These are phyloP conservation scores for Phialophora verrucosa DNA, from an alignment of 2,329 filamentous ascomycete genomes.

Conservation along the genomic window DNA sequence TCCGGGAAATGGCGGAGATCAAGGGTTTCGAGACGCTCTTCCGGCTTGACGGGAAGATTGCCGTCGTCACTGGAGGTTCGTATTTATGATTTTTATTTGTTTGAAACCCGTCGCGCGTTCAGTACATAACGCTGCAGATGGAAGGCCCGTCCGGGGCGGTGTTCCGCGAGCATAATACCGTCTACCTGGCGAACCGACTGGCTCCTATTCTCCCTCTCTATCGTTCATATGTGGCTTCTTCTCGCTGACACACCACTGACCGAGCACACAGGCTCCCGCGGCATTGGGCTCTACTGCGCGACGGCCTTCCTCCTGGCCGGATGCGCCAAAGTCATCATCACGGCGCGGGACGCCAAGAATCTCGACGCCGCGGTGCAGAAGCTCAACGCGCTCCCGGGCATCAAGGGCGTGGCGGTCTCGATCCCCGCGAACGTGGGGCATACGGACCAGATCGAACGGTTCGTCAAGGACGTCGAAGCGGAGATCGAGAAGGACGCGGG, in stretches of 20 bases:
- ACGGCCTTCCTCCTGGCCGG: slow-evolving; percentile 30
- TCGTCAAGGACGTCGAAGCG: slow-evolving; percentile 25
- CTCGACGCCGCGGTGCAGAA: slow-evolving; percentile 17
- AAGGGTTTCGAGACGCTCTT: slow-evolving; percentile 26
- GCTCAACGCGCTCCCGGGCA: slow-evolving; percentile 30
- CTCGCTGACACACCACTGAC: too few relatives aligned
- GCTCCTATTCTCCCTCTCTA: too few relatives aligned
- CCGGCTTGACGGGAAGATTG: slow-evolving; percentile 32
- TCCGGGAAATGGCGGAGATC: slow-evolving; percentile 11
- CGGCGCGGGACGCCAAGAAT: slow-evolving; percentile 26
- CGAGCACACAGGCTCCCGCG: slow-evolving; percentile 40
- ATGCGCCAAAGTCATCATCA: slow-evolving; percentile 28
- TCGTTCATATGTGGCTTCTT: too few relatives aligned
- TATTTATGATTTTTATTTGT: background rate
- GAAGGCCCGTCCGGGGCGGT: too few relatives aligned
- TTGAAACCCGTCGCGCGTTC: too few relatives aligned
- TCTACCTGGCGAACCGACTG: too few relatives aligned
- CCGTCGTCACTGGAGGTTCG: slow-evolving; percentile 34
- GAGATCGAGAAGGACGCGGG: slow-evolving; percentile 13
- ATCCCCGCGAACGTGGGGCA: slow-evolving; percentile 31
- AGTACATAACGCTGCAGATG: too few relatives aligned
- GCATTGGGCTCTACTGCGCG: slow-evolving; percentile 36
- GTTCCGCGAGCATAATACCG: too few relatives aligned
- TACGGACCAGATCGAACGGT: slow-evolving; percentile 26
- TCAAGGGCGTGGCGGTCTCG: slow-evolving; percentile 19